Percentiles rank a stretch among this genome's conserved stretches.
Evolutionary conservation across 169 alveolate species (phyloP).

Genomic region (Cryptosporidium andersoni): DNA sequence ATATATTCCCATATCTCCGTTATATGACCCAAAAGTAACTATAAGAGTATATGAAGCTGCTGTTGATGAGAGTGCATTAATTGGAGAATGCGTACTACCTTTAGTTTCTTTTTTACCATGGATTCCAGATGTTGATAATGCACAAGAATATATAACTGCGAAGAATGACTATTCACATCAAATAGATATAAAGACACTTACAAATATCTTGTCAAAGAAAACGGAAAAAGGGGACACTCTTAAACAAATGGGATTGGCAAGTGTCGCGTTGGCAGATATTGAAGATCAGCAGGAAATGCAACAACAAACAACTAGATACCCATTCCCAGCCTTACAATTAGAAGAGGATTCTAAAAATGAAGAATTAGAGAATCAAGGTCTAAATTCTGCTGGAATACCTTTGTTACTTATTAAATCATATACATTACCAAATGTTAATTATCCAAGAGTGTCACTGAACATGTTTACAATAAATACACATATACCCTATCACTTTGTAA

Average conservation of each 20-base stretch:
- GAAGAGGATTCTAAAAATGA: conserved; percentile 16
- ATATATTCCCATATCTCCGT: conserved; percentile 85
- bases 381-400: conserved; percentile 79
- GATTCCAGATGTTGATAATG: conserved; percentile 79
- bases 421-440: conserved; percentile 76
- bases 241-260: conserved; percentile 63
- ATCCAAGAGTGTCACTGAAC: conserved; percentile 77
- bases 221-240: conserved; percentile 20
- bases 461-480: conserved; percentile 78
- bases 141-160: conserved; percentile 78
- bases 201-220: conserved; percentile 65
- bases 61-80: conserved; percentile 77
- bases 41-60: conserved; percentile 80
- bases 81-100: conserved; percentile 80
- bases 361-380: conserved; percentile 66
- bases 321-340: conserved; percentile 12
- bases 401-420: conserved; percentile 76
- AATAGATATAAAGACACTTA: conserved; percentile 75
- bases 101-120: conserved; percentile 82
- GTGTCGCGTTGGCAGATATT: conserved; percentile 67
- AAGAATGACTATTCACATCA: conserved; percentile 80
- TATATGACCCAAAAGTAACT: conserved; percentile 85
- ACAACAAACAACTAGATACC: conserved; percentile 8
- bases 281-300: conserved; percentile 34
- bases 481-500: conserved; percentile 83